These are phyloP conservation scores for Phytophthora cryptogea DNA, from an alignment of 352 stramenopile genomes.

Conservation along the genomic window DNA sequence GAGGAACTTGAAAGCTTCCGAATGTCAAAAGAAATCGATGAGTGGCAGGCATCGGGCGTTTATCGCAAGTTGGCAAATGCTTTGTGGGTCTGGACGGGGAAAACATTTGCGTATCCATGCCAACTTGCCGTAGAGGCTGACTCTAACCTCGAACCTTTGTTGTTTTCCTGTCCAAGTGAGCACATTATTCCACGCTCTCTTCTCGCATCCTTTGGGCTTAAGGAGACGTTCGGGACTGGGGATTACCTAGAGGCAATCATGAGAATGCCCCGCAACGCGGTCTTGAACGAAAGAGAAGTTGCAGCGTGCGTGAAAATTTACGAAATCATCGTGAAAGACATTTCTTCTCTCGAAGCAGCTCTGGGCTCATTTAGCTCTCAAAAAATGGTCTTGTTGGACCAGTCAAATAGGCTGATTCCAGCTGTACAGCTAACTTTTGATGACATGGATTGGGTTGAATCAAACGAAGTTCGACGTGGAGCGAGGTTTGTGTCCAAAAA, in stretches of 20 bases:
- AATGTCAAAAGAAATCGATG: conserved; percentile 29
- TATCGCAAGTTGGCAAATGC: conserved; percentile 47
- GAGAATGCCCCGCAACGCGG: conserved; percentile 36
- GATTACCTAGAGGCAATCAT: conserved; percentile 67
- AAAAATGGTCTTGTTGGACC: conserved; percentile 52
- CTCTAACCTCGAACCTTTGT: conserved; percentile 52
- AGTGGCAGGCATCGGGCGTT: conserved; percentile 30
- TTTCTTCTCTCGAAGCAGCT: conserved; percentile 23
- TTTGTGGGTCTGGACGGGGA: conserved; percentile 78
- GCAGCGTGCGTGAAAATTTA: conserved; percentile 56
- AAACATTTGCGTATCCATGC: conserved; percentile 49
- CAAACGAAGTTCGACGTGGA: conserved; percentile 51
- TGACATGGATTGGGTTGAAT: conserved; percentile 84
- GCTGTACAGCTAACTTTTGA: conserved; percentile 57
- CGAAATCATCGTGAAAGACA: conserved; percentile 44
- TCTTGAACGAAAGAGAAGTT: conserved; percentile 35
- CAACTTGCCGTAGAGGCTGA: conserved; percentile 60
- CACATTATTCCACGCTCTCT: conserved; percentile 62
- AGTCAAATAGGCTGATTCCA: conserved; percentile 36
- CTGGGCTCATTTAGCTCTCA: conserved; percentile 34
- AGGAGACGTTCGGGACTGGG: conserved; percentile 46
- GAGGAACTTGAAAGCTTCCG: conserved; percentile 47
- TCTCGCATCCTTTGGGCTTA: conserved; percentile 58
- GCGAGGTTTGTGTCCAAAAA: conserved; percentile 56
- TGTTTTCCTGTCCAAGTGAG: conserved; percentile 63